Evolutionary conservation across 2,329 filamentous ascomycete species (phyloP).

Genomic region (Lojkania enalia): DNA sequence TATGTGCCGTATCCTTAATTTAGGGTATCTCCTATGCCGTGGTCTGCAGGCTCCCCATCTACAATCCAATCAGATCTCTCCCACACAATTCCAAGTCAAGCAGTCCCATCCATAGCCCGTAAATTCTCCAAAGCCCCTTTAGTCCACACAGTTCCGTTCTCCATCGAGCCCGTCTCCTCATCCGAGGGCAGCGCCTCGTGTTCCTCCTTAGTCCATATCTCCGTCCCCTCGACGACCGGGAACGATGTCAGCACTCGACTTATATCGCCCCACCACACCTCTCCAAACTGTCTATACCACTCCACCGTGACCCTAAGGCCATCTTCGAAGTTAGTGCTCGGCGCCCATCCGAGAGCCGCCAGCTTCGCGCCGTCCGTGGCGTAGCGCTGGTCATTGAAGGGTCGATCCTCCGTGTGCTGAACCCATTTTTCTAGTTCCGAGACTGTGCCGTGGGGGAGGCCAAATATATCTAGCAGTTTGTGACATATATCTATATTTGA

Average conservation of each 20-base stretch:
- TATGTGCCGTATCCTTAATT: background rate
- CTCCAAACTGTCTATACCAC: constrained; percentile 45
- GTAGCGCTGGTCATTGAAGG: constrained; percentile 55
- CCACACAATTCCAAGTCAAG: constrained; percentile 3
- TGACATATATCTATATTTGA: constrained; percentile 72
- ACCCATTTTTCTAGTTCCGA: constrained; percentile 65
- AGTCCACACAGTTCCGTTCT: constrained; percentile 26
- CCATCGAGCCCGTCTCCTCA: constrained; percentile 25
- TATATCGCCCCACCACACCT: constrained; percentile 48
- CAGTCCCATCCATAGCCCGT: constrained; percentile 18
- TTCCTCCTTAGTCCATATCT: constrained; percentile 46
- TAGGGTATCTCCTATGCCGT: background rate
- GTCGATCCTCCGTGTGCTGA: constrained; percentile 75
- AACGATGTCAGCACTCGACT: constrained; percentile 45
- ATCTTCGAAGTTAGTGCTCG: constrained; percentile 40
- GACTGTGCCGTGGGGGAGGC: constrained; percentile 48
- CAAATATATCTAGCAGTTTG: constrained; percentile 66
- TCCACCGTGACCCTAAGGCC: constrained; percentile 43
- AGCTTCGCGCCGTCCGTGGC: constrained; percentile 46
- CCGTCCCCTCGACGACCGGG: constrained; percentile 44
- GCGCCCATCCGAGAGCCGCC: constrained; percentile 41
- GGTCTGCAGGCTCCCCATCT: background rate
- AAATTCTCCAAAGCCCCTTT: constrained; percentile 28
- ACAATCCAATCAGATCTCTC: background rate
- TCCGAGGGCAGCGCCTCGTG: constrained; percentile 43